phyloP scores from a whole-genome alignment of 2,329 filamentous ascomycete genomes.

The Colletotrichum sp. region DNA sequence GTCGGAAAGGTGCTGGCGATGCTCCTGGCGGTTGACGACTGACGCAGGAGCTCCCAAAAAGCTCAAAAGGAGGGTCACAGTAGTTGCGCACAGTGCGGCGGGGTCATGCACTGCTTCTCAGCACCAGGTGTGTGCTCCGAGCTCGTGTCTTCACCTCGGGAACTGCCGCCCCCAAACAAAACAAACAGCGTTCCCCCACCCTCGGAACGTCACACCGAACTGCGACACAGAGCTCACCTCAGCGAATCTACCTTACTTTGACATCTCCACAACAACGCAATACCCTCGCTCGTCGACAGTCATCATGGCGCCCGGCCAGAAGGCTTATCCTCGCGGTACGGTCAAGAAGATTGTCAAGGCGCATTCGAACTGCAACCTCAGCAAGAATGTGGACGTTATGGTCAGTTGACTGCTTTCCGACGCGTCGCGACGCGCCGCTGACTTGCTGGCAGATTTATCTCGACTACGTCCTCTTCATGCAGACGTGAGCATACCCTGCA shows the following conservation, averaged over 20 bases:
- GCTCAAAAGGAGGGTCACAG: conserved; percentile 21
- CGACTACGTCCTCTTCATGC: conserved; percentile 84
- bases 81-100: not conserved
- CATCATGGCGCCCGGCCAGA: conserved; percentile 67
- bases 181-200: not conserved
- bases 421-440: conserved; percentile 30
- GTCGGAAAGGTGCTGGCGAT: not conserved
- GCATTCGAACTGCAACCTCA: conserved; percentile 79
- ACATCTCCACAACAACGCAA: not conserved
- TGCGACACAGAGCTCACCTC: not conserved
- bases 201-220: conserved; percentile 4
- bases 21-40: not conserved
- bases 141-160: conserved; percentile 4
- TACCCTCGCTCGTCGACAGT: not conserved
- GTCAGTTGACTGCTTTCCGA: conserved; percentile 50
- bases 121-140: not conserved
- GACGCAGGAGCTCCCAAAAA: conserved; percentile 13
- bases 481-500: conserved; percentile 47
- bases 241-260: not conserved
- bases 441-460: conserved; percentile 71
- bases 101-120: not conserved
- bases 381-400: conserved; percentile 86
- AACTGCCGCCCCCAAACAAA: conserved; percentile 15
- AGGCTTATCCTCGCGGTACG: conserved; percentile 82
- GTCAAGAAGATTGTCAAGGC: conserved; percentile 91